Base-by-base conservation (phyloP, 148 eudicot species). In the Arbutus unedo region DNA sequence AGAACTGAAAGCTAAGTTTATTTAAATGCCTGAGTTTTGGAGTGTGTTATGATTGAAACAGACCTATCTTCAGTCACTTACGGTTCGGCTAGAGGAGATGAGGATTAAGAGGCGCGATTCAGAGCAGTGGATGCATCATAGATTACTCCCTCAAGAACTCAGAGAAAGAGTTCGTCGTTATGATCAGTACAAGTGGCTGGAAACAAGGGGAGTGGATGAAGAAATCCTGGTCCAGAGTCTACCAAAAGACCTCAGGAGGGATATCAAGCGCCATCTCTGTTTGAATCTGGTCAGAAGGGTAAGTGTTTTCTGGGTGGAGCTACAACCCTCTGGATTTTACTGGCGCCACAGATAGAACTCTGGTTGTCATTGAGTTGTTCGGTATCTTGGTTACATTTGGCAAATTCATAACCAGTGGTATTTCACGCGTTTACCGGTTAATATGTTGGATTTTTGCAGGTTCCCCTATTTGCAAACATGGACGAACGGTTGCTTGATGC, bases 71-170 rank as follows among this genome's bases (percentile, higher is more conserved):
- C 89, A 87, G 59, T 87, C 89, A 31, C 85, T 87, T 43, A 75
- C 85, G 16, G 85, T 87, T 84, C 89, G 87, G 45, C 87, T 87
- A 31, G 89, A 87, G 82, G 87, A 85, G 78, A 87, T 85, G 87
- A 87, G 89, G 76, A 82, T 87, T n/a, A 87, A 87, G 82, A 84
- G 89, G 83, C 85, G 87, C 51, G 89, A 87, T 47, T 87, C 89
- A 0, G 89, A 87, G 81, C 89, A 87, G 78, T 87, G 89, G 89
- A 87, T 87, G 89, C 89, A 84, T 82, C 89, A 87, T 77, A 85
- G 89, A 25, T 54, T 87, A 70, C 89, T 87, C 55, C 89, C 89
- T 76, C 89, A 82, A 48, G 89, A 87, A 38, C 89, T 87, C 31
- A 87, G 87, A 45, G 87, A 87, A 82, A 79, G 85, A 79, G 89